phyloP scores from a whole-genome alignment of 768 basidiomycete species.

The Terana coerulea region DNA sequence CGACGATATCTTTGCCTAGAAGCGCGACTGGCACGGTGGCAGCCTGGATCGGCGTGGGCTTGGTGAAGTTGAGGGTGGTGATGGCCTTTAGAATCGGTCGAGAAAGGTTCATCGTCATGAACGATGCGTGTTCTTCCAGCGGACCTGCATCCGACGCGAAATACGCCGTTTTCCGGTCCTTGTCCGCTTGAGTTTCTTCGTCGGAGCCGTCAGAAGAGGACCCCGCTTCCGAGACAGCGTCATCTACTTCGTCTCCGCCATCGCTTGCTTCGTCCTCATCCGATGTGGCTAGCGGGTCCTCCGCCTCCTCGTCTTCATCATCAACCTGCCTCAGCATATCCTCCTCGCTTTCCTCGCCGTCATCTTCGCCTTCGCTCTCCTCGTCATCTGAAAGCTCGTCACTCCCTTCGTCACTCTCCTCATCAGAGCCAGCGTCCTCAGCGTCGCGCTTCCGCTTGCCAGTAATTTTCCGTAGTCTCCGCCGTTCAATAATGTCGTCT shows the following conservation, averaged over 20 bases:
- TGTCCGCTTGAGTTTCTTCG: slow-evolving; percentile 52
- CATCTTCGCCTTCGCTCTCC: slow-evolving; percentile 32
- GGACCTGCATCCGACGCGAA: slow-evolving; percentile 58
- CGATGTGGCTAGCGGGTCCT: slow-evolving; percentile 34
- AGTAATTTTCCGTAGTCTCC: slow-evolving; percentile 39
- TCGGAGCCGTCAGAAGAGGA: slow-evolving; percentile 67
- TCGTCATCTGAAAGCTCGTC: slow-evolving; percentile 30
- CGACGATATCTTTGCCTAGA: slow-evolving; percentile 93
- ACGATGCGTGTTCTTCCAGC: slow-evolving; percentile 65
- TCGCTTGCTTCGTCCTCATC: slow-evolving; percentile 36
- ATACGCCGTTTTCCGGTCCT: slow-evolving; percentile 79
- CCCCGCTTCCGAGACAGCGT: slow-evolving; percentile 37
- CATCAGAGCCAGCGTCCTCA: slow-evolving; percentile 25
- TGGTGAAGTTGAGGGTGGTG: slow-evolving; percentile 72
- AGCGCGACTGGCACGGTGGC: slow-evolving; percentile 92
- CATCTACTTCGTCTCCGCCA: slow-evolving; percentile 23
- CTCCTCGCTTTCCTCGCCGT: slow-evolving; percentile 34
- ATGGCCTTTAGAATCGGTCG: slow-evolving; percentile 91
- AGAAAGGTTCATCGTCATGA: slow-evolving; percentile 92
- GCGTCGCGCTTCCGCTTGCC: slow-evolving; percentile 61
- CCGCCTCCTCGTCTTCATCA: slow-evolving; percentile 29
- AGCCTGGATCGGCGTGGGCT: slow-evolving; percentile 94
- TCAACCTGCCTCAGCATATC: slow-evolving; percentile 27
- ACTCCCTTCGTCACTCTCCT: slow-evolving; percentile 35
- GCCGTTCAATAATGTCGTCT: slow-evolving; percentile 86